Conservation (phyloP, 257 asterid genomes). For the Capsicum baccatum region DNA sequence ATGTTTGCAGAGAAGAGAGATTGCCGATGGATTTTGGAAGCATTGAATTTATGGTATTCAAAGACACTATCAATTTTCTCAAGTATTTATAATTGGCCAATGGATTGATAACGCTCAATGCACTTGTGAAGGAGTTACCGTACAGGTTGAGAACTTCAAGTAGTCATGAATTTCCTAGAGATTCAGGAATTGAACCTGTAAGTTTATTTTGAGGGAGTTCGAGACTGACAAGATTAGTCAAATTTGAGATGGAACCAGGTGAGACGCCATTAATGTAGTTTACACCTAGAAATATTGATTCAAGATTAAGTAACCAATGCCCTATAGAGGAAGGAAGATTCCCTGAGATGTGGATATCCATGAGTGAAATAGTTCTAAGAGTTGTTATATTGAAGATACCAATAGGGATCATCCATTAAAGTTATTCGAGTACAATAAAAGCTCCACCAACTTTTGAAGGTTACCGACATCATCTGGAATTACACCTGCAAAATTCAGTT, state of each 20-base stretch:
- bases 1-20: no score
- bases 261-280: slow-evolving; percentile 28
- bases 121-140: no score
- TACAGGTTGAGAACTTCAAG: no score
- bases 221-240: not conserved
- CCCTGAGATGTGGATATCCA: slow-evolving; percentile 39
- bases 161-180: no score
- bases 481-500: slow-evolving; percentile 32
- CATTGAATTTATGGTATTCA: no score
- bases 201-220: no score
- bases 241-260: slow-evolving; percentile 37
- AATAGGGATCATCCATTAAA: slow-evolving; percentile 35
- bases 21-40: no score
- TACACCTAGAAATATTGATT: not conserved
- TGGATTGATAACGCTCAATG: no score
- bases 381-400: slow-evolving; percentile 37
- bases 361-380: slow-evolving; percentile 32
- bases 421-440: slow-evolving; percentile 30
- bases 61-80: no score
- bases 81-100: no score
- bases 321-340: slow-evolving; percentile 34
- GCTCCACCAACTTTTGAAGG: slow-evolving; percentile 25
- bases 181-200: no score
- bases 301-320: slow-evolving; percentile 19
- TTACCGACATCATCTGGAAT: slow-evolving; percentile 40